Evolutionary conservation across 345 rosid genomes (phyloP), one percentile per base, ranked within the genome.

Genomic region (Murraya koenigii): DNA sequence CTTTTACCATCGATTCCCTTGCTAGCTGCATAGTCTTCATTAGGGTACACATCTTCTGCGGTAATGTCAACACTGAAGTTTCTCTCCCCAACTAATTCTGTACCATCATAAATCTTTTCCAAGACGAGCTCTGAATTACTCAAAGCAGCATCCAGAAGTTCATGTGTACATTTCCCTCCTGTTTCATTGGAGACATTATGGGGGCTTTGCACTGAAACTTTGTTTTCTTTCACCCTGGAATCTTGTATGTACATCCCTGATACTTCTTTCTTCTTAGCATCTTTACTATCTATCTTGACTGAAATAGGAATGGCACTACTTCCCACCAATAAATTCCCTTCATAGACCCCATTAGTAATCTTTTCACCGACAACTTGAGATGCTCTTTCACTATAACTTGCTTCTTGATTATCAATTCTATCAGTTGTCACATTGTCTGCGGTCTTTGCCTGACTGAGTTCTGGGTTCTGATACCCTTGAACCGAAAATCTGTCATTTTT

Each of bases 241-340:
- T 39, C 33, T 70, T 25, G 25, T 28, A 47, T 19, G n/a, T 49
- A 59, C 32, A 7, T 26, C 35, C 60, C 35, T 58, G 47, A 23
- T 14, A 17, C 35, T 69, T 38, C 58, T 69, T 60, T 55, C 44
- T 74, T 80, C 73, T 74, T 6, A 15, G 67, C 56, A 55, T 39
- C 28, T 60, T 41, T 63, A 26, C 56, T 22, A 22, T 10, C 69
- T 3, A n/a, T 77, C 38, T 65, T n/a, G n/a, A 39, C 75, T 44
- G 69, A 66, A 47, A 55, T 11, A 35, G 73, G 52, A 73, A 62
- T 33, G 68, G 30, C 25, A 49, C 35, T 8, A 22, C 39, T 26
- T 69, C 47, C 76, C 68, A 23, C 79, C 68, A 58, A 47, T 19
- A 75, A 38, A 8, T 52, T 72, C 62, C 22, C 71, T 44, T 78